phyloP scores from a whole-genome alignment of 495 filamentous ascomycete species.

The Apodospora peruviana region DNA sequence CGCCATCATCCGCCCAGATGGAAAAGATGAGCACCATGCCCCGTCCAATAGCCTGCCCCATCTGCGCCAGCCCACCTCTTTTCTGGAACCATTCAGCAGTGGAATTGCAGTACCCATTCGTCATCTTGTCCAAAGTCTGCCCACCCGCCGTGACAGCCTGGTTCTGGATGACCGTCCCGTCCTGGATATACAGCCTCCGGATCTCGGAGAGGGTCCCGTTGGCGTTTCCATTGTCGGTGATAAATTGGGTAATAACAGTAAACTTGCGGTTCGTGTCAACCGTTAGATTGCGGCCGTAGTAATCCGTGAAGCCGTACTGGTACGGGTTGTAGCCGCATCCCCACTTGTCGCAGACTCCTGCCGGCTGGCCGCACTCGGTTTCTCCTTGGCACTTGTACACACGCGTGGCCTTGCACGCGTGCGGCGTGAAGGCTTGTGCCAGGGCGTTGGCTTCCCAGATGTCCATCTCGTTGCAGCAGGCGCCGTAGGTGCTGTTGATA shows the following conservation, averaged over 20 bases:
- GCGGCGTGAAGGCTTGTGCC: slow-evolving; percentile 54
- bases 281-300: slow-evolving; percentile 48
- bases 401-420: slow-evolving; percentile 49
- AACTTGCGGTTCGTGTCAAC: slow-evolving; percentile 55
- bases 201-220: slow-evolving; percentile 52
- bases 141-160: background rate
- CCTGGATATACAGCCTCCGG: slow-evolving; percentile 59
- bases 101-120: slow-evolving; percentile 7
- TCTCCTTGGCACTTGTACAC: slow-evolving; percentile 39
- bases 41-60: slow-evolving; percentile 51
- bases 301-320: slow-evolving; percentile 46
- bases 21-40: slow-evolving; percentile 61
- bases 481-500: slow-evolving; percentile 43
- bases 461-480: slow-evolving; percentile 72
- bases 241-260: slow-evolving; percentile 66
- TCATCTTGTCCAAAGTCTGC: background rate
- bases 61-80: slow-evolving; percentile 49
- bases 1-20: slow-evolving; percentile 54
- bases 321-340: slow-evolving; percentile 44
- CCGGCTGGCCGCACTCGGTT: slow-evolving; percentile 37
- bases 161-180: slow-evolving; percentile 47
- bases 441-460: slow-evolving; percentile 66
- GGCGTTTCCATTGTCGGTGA: slow-evolving; percentile 40
- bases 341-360: slow-evolving; percentile 49
- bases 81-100: slow-evolving; percentile 7